A percentile compares a stretch with the other conserved stretches of the same genome.
Evolutionary conservation across 1,284 basidiomycete genomes (phyloP).

Genomic region (Pseudozyma tsukubaensis): DNA sequence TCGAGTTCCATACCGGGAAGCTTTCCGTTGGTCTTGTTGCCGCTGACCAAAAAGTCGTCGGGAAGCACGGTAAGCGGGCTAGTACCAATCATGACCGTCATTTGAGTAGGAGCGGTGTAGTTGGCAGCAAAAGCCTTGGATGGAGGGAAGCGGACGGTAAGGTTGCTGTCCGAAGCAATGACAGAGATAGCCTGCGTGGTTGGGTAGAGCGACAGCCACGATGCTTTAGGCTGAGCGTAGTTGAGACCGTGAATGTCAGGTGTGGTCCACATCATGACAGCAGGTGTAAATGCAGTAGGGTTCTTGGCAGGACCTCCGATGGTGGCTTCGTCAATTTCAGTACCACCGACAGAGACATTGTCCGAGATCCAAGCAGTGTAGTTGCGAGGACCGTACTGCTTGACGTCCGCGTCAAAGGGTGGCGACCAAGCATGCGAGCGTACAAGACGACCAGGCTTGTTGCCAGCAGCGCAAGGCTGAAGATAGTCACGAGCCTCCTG

Average conservation of each 20-base stretch:
- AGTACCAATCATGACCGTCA: constrained; percentile 34
- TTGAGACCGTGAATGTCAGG: constrained; percentile 24
- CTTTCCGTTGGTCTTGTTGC: constrained; percentile 25
- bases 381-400: constrained; percentile 37
- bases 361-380: constrained; percentile 38
- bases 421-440: constrained; percentile 31
- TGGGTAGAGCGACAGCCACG: constrained; percentile 38
- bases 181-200: constrained; percentile 32
- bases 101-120: constrained; percentile 29
- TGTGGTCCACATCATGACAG: constrained; percentile 29
- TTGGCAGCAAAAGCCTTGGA: constrained; percentile 36
- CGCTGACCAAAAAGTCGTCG: constrained; percentile 24
- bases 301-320: constrained; percentile 40
- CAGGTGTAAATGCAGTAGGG: constrained; percentile 28
- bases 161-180: constrained; percentile 23
- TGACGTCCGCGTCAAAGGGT: constrained; percentile 32
- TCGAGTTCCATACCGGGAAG: constrained; percentile 24
- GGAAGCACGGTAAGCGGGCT: constrained; percentile 19
- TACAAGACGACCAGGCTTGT: constrained; percentile 24
- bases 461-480: constrained; percentile 8
- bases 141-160: constrained; percentile 32
- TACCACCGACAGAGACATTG: constrained; percentile 35
- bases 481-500: constrained; percentile 21
- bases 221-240: constrained; percentile 22
- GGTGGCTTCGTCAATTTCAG: constrained; percentile 34